Percentiles rank a stretch among this genome's conserved stretches.
These are phyloP conservation scores for Margaritispora aquatica DNA, from an alignment of 495 filamentous ascomycete species.

Conservation along the genomic window DNA sequence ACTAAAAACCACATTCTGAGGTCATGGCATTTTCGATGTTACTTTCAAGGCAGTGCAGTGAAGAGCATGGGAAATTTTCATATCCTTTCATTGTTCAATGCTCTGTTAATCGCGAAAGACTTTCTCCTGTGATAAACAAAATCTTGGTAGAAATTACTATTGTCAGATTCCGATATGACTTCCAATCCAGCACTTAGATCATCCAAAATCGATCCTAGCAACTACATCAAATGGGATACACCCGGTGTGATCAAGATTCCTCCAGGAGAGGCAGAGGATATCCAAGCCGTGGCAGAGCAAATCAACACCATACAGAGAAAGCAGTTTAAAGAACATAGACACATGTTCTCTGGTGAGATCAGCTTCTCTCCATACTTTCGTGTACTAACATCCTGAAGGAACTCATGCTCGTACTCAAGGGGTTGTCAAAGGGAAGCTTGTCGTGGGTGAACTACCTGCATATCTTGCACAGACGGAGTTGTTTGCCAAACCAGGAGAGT, in stretches of 20 bases:
- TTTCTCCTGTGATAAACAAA: too few species aligned
- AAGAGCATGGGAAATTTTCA: too few species aligned
- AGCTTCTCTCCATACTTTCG: neutral
- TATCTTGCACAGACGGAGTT: conserved; percentile 37
- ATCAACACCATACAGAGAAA: conserved; percentile 42
- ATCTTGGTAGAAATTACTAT: too few species aligned
- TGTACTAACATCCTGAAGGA: neutral
- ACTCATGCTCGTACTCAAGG: conserved; percentile 40
- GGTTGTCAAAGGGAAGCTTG: conserved; percentile 38
- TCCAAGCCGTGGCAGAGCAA: conserved; percentile 37
- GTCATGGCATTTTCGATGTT: neutral
- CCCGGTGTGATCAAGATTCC: conserved; percentile 37
- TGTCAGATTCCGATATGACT: neutral
- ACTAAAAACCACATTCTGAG: neutral
- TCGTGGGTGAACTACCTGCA: conserved; percentile 32
- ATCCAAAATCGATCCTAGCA: conserved; percentile 10
- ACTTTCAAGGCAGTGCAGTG: too few species aligned
- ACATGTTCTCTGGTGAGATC: conserved; percentile 29
- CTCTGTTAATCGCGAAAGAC: too few species aligned
- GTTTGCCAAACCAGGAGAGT: conserved; percentile 34
- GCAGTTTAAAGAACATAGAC: conserved; percentile 38
- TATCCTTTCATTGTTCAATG: too few species aligned
- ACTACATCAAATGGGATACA: conserved; percentile 37
- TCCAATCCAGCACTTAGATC: neutral
- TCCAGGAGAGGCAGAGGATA: conserved; percentile 36